These are phyloP conservation scores for Cryptosporidium baileyi DNA, from an alignment of 169 alveolate genomes.

Conservation along the genomic window DNA sequence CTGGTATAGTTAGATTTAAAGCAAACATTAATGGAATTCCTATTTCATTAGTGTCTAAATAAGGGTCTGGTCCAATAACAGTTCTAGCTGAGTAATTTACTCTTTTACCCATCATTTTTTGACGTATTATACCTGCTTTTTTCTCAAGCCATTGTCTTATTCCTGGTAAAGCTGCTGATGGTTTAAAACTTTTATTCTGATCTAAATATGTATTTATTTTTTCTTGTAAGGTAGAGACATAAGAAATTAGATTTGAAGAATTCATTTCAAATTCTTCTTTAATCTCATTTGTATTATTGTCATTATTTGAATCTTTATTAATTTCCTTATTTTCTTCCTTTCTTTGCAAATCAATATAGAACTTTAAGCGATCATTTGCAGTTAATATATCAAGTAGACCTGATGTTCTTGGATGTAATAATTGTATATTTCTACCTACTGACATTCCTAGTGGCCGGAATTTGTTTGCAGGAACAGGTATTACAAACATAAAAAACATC, in stretches of 20 bases:
- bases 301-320: slow-evolving; percentile 73
- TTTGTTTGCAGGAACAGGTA: slow-evolving; percentile 84
- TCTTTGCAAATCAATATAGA: slow-evolving; percentile 54
- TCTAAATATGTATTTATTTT: slow-evolving; percentile 63
- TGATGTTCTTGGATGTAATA: slow-evolving; percentile 77
- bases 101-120: slow-evolving; percentile 98
- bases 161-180: slow-evolving; percentile 83
- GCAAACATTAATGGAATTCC: slow-evolving; percentile 96
- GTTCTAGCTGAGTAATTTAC: slow-evolving; percentile 98
- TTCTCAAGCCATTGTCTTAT: slow-evolving; percentile 92
- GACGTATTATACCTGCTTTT: slow-evolving; percentile 96
- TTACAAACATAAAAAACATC: slow-evolving; percentile 78
- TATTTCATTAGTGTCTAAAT: slow-evolving; percentile 94
- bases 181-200: slow-evolving; percentile 77
- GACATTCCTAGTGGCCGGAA: slow-evolving; percentile 75
- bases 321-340: not conserved
- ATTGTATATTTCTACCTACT: slow-evolving; percentile 70
- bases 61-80: slow-evolving; percentile 98
- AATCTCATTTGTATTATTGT: slow-evolving; percentile 73
- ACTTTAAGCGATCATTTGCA: slow-evolving; percentile 69
- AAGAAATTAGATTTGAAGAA: slow-evolving; percentile 41
- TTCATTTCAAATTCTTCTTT: slow-evolving; percentile 72
- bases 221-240: slow-evolving; percentile 63
- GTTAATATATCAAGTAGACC: slow-evolving; percentile 77
- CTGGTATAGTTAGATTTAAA: slow-evolving; percentile 91